Conservation (phyloP, 495 filamentous ascomycete species). For the Podospora pseudoanserina region DNA sequence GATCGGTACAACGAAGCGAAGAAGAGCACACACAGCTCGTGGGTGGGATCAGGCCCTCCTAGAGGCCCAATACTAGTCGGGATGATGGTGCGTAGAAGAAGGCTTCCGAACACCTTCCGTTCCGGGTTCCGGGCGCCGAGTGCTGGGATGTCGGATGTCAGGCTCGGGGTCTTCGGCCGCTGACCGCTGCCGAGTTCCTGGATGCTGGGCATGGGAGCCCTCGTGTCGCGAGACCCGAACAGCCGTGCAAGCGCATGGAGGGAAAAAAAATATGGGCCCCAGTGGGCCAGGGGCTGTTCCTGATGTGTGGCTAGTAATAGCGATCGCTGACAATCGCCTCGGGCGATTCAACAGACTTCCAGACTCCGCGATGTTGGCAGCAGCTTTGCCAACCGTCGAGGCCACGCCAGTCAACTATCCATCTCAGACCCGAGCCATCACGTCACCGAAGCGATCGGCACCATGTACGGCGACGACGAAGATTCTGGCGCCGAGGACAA, state of each 20-base stretch:
- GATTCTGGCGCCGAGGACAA: constrained; percentile 43
- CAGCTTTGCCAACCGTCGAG: constrained; percentile 53
- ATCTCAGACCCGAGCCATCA: constrained; percentile 74
- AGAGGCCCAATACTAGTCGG: constrained; percentile 34
- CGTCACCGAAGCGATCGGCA: constrained; percentile 95
- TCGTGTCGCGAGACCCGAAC: constrained; percentile 13
- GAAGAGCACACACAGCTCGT: constrained; percentile 13
- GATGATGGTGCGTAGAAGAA: constrained; percentile 38
- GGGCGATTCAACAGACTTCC: constrained; percentile 44
- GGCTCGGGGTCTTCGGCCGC: constrained; percentile 19
- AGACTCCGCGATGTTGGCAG: constrained; percentile 53
- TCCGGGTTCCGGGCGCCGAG: not conserved
- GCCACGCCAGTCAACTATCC: constrained; percentile 54
- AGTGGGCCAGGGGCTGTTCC: constrained; percentile 26
- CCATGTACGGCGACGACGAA: constrained; percentile 79
- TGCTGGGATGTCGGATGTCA: constrained; percentile 10
- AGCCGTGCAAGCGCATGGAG: constrained; percentile 20
- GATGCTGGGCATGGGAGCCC: constrained; percentile 16
- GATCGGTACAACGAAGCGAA: constrained; percentile 12
- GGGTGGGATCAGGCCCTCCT: constrained; percentile 37
- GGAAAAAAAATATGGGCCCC: constrained; percentile 29
- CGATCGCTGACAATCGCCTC: not conserved
- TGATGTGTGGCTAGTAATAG: constrained; percentile 23
- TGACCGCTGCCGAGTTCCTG: constrained; percentile 11
- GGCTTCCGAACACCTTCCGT: constrained; percentile 5